phyloP scores from a whole-genome alignment of 208 protist genomes.

The Phytomonas francai region DNA sequence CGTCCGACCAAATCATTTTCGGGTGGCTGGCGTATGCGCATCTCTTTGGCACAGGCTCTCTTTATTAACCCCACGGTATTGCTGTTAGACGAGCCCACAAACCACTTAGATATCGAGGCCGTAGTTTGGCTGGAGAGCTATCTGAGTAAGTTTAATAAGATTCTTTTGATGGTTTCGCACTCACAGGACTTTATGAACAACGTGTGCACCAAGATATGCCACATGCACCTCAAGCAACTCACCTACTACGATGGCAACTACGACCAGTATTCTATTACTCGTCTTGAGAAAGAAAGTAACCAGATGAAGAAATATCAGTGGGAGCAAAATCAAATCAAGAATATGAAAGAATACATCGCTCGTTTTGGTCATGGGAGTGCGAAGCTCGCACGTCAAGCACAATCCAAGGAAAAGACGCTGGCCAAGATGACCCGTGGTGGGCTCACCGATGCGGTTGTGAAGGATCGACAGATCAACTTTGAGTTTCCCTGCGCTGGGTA shows the following conservation, averaged over 20 bases:
- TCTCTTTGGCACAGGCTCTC: conserved; percentile 93
- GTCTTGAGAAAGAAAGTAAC: conserved; percentile 91
- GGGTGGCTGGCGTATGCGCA: conserved; percentile 97
- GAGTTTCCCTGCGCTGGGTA: conserved; percentile 71
- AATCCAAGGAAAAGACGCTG: conserved; percentile 93
- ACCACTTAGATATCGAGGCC: conserved; percentile 95
- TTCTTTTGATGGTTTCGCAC: conserved; percentile 94
- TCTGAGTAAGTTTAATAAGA: conserved; percentile 90
- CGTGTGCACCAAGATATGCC: conserved; percentile 96
- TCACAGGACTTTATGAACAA: conserved; percentile 96
- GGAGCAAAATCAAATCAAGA: conserved; percentile 96
- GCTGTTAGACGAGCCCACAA: conserved; percentile 97
- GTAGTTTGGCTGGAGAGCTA: conserved; percentile 96
- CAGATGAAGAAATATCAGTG: conserved; percentile 94
- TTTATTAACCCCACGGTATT: conserved; percentile 93
- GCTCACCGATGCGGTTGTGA: conserved; percentile 87
- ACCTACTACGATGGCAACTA: conserved; percentile 94
- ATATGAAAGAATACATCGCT: conserved; percentile 96
- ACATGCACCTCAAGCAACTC: conserved; percentile 85
- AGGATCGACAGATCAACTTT: conserved; percentile 80
- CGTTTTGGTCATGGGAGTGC: conserved; percentile 92
- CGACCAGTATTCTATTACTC: conserved; percentile 91
- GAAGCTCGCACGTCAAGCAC: conserved; percentile 92
- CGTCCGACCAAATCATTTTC: conserved; percentile 81
- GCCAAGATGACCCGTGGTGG: conserved; percentile 92